These are phyloP conservation scores for Metarhizium brunneum DNA, from an alignment of 2,329 filamentous ascomycete genomes.

Conservation along the genomic window DNA sequence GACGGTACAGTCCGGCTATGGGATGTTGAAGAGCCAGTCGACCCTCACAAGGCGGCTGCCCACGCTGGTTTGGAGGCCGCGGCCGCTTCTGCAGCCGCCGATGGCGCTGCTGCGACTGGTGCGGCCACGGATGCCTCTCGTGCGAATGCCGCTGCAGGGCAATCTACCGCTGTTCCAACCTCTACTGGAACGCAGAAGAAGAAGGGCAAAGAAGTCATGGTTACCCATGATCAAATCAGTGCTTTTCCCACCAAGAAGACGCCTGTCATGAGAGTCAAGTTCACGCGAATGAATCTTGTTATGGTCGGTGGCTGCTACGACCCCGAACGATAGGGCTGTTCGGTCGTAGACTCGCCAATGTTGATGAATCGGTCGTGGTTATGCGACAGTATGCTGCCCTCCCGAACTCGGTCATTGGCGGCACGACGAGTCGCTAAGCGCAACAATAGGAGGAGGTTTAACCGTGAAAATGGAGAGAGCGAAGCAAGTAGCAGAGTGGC, in stretches of 20 bases:
- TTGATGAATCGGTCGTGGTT: not conserved
- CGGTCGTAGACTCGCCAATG: slow-evolving; percentile 3
- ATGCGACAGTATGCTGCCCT: slow-evolving; percentile 3
- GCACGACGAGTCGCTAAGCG: slow-evolving; percentile 5
- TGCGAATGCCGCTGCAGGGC: slow-evolving; percentile 11
- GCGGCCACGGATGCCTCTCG: slow-evolving; percentile 19
- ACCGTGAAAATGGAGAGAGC: not conserved
- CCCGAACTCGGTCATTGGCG: slow-evolving; percentile 1
- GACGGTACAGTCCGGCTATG: slow-evolving; percentile 91
- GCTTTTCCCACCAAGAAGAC: slow-evolving; percentile 95
- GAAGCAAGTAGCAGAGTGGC: not conserved
- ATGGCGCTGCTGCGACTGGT: slow-evolving; percentile 27
- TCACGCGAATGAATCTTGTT: slow-evolving; percentile 91
- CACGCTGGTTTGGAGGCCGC: slow-evolving; percentile 34
- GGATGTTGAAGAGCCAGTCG: slow-evolving; percentile 71
- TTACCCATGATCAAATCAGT: slow-evolving; percentile 87
- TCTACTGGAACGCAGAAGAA: slow-evolving; percentile 47
- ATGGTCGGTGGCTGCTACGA: slow-evolving; percentile 70
- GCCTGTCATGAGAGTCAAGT: slow-evolving; percentile 84
- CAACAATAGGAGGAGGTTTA: slow-evolving; percentile 2
- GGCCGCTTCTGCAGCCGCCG: slow-evolving; percentile 30
- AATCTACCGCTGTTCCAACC: slow-evolving; percentile 16
- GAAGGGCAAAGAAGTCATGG: slow-evolving; percentile 80
- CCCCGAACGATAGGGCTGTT: slow-evolving; percentile 32
- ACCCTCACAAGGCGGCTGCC: slow-evolving; percentile 49